phyloP scores from a whole-genome alignment of 2,329 filamentous ascomycete genomes.

The Didymella sp. region DNA sequence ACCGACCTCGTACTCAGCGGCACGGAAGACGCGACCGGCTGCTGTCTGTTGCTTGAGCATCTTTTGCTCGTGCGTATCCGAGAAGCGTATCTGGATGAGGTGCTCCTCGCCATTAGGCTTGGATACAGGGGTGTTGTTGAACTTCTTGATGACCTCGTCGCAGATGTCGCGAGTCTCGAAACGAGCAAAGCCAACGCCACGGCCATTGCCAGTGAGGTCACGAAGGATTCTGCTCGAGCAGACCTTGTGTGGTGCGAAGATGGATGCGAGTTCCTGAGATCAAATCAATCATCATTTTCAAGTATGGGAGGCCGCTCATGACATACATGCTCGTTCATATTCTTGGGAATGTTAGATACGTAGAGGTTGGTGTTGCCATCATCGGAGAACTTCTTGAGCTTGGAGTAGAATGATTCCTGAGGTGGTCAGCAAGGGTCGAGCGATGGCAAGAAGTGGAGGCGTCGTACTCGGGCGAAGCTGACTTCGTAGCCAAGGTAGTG shows the following conservation, averaged over 20 bases:
- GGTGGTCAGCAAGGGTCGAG: conserved; percentile 21
- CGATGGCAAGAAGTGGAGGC: conserved; percentile 19
- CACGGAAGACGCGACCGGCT: conserved; percentile 92
- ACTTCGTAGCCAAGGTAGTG: conserved; percentile 95
- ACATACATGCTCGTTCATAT: conserved; percentile 85
- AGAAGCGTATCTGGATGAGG: conserved; percentile 91
- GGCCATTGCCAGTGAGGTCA: conserved; percentile 88
- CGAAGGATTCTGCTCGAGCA: conserved; percentile 95
- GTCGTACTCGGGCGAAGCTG: conserved; percentile 85
- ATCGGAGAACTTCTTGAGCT: conserved; percentile 95
- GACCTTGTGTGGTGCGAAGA: conserved; percentile 81
- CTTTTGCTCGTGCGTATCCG: conserved; percentile 96
- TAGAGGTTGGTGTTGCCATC: conserved; percentile 92
- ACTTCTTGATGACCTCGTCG: conserved; percentile 85
- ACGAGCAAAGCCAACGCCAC: conserved; percentile 95
- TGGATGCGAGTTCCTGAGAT: conserved; percentile 74
- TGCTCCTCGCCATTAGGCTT: conserved; percentile 73
- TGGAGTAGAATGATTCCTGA: conserved; percentile 93
- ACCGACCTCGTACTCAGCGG: conserved; percentile 78
- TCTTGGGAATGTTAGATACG: conserved; percentile 93
- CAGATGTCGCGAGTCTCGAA: conserved; percentile 91
- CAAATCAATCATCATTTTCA: conserved; percentile 25
- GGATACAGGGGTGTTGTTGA: conserved; percentile 70
- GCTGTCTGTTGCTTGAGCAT: conserved; percentile 95
- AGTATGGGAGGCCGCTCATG: neutral